Evolutionary conservation across 2,329 filamentous ascomycete species (phyloP).

Genomic region (Aspergillus glaucus): DNA sequence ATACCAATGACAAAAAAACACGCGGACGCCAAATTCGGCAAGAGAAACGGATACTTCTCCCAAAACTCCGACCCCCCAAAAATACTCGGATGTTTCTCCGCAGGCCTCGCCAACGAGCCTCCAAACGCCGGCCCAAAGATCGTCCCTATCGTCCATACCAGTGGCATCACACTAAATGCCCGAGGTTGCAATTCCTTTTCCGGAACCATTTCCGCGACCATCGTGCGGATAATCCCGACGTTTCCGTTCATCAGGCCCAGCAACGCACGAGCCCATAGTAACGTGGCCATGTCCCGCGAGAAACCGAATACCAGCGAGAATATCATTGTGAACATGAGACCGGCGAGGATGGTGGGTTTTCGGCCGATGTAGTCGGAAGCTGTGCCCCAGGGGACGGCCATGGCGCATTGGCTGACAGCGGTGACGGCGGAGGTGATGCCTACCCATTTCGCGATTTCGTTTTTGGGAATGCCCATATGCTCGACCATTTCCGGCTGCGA

Average conservation of each 20-base stretch:
- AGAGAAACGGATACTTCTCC: conserved; percentile 68
- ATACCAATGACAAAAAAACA: conserved; percentile 73
- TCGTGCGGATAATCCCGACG: conserved; percentile 84
- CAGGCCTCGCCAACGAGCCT: conserved; percentile 76
- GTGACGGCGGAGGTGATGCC: conserved; percentile 67
- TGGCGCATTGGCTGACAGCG: conserved; percentile 64
- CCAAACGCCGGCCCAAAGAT: conserved; percentile 86
- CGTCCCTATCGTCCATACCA: conserved; percentile 80
- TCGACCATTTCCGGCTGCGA: conserved; percentile 72
- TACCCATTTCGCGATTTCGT: conserved; percentile 74
- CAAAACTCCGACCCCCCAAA: conserved; percentile 66
- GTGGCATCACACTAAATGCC: conserved; percentile 89
- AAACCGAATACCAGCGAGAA: conserved; percentile 79
- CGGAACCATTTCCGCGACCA: conserved; percentile 88
- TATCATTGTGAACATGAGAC: conserved; percentile 71
- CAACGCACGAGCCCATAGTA: conserved; percentile 69
- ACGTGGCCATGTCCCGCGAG: conserved; percentile 71
- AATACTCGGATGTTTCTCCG: conserved; percentile 62
- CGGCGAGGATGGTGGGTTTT: conserved; percentile 72
- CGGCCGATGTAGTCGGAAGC: conserved; percentile 73
- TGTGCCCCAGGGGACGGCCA: conserved; percentile 68
- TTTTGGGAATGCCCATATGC: conserved; percentile 61
- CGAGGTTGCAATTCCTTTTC: conserved; percentile 78
- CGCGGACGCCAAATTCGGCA: conserved; percentile 76
- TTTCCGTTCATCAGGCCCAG: conserved; percentile 84